Evolutionary conservation across 768 basidiomycete species (phyloP), one percentile per base, ranked within the genome.

Genomic region (Pleurotus ostreatus): DNA sequence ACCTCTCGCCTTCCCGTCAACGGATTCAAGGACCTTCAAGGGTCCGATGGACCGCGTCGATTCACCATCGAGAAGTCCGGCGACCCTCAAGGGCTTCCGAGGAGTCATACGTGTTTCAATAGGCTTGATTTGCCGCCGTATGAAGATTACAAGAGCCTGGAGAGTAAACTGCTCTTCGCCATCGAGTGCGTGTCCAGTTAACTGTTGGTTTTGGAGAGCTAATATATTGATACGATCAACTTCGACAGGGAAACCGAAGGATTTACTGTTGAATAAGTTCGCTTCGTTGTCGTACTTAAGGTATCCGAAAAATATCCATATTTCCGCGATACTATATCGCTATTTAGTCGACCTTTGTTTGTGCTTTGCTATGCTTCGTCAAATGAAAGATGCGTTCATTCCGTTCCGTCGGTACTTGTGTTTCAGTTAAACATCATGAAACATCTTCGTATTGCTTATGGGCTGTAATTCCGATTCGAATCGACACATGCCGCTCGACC

Each of bases 61-160:
- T 97, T 97, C 68, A 97, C 94, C 9, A 94, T 97, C 58, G 94
- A 97, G 72, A 96, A 96, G 71, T 88, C 87, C 18, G 94, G 94
- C 4, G 94, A 96, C 67, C 88, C 92, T 9, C 83, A 81, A 12
- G 91, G 92, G 46, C 69, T 97, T 48, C 94, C 94, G 2, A 83
- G 94, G 66, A 89, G 87, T 62, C 94, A 96, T 68, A 97, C 94
- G 1, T 97, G 94, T 71, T 96, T 97, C 79, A 96, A 96, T 67
- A 75, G 88, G 48, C 74, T 92, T 49, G 94, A 97, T 66, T 71
- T 97, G 20, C 94, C 94, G 0, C 89, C 92, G 13, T 97, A 97
- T 68, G 82, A 90, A 62, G 88, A 91, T 66, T 92, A 90, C 64
- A 87, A 91, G 69, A 89, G 84, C 63, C 70, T 96, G 58, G 93